phyloP scores from a whole-genome alignment of 116 monocot genomes.

The Papilionanthe hybrid region DNA sequence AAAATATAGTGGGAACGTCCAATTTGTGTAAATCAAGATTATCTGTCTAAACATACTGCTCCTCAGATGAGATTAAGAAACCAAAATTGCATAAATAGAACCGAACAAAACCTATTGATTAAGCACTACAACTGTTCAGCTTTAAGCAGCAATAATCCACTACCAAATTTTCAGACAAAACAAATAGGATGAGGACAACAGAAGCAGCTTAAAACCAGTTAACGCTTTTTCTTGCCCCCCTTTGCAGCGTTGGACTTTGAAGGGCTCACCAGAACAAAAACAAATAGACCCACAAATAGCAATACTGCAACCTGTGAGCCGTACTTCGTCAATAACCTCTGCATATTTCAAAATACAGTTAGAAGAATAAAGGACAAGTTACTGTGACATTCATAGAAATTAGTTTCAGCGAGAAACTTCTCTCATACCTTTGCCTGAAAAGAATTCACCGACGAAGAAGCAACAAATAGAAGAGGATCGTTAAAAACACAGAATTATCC shows the following conservation, averaged over 20 bases:
- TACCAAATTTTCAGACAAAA: neutral
- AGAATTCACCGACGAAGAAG: neutral
- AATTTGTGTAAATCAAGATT: neutral
- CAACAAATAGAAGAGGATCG: neutral
- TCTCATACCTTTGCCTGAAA: slow-evolving; percentile 52
- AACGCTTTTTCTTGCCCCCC: slow-evolving; percentile 83
- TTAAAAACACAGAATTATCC: neutral
- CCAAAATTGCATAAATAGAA: neutral
- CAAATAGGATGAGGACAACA: neutral
- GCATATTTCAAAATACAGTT: slow-evolving; percentile 15
- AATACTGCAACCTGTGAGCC: slow-evolving; percentile 74
- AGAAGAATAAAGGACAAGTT: neutral
- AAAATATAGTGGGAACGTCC: neutral
- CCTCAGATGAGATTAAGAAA: neutral
- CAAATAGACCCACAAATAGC: slow-evolving; percentile 50
- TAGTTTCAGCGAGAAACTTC: neutral
- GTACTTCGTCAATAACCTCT: slow-evolving; percentile 71
- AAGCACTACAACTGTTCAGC: neutral
- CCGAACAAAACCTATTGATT: neutral
- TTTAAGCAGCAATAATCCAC: neutral
- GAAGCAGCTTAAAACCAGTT: neutral
- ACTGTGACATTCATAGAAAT: neutral
- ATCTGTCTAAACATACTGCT: neutral
- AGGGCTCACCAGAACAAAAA: slow-evolving; percentile 64
- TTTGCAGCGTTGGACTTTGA: slow-evolving; percentile 51